A percentile compares a stretch with the other conserved stretches of the same genome.
These are phyloP conservation scores for Euptelea pleiosperma DNA, from an alignment of 164 flowering plant genomes.

Conservation along the genomic window DNA sequence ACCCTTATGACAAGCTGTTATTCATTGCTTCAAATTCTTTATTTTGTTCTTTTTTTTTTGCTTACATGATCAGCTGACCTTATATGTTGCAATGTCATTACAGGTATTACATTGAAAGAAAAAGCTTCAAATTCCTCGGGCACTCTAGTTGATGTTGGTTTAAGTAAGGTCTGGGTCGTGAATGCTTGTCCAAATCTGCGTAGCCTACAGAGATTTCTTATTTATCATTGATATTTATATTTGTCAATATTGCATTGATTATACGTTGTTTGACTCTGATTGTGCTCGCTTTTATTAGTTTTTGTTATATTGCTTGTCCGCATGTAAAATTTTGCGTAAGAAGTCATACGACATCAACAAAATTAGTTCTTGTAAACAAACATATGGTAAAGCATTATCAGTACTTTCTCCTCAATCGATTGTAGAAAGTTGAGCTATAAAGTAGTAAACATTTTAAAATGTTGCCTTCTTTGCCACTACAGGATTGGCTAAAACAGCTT, in stretches of 20 bases:
- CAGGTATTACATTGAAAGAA: slow-evolving; percentile 74
- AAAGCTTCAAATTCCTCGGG: slow-evolving; percentile 45
- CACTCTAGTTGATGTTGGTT: slow-evolving; percentile 90
- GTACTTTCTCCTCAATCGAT: too few species aligned
- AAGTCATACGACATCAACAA: not conserved
- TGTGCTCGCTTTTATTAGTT: too few species aligned
- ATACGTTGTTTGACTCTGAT: too few species aligned
- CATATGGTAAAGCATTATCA: too few species aligned
- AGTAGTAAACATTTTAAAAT: not conserved
- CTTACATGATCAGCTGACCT: not conserved
- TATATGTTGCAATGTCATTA: slow-evolving; percentile 3
- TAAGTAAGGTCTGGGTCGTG: slow-evolving; percentile 56
- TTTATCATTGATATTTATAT: not conserved
- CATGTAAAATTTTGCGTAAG: not conserved
- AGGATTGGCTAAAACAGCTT: not conserved
- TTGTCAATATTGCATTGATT: too few species aligned
- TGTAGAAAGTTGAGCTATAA: too few species aligned
- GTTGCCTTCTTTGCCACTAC: not conserved
- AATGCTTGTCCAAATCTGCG: slow-evolving; percentile 2
- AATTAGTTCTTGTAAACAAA: not conserved
- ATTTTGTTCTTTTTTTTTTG: not conserved
- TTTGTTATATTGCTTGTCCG: not conserved
- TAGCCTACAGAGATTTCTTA: not conserved
- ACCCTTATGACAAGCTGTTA: not conserved
- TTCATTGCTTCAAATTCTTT: not conserved